Conservation (phyloP, 345 rosid genomes). For the Arabidopsis suecica region DNA sequence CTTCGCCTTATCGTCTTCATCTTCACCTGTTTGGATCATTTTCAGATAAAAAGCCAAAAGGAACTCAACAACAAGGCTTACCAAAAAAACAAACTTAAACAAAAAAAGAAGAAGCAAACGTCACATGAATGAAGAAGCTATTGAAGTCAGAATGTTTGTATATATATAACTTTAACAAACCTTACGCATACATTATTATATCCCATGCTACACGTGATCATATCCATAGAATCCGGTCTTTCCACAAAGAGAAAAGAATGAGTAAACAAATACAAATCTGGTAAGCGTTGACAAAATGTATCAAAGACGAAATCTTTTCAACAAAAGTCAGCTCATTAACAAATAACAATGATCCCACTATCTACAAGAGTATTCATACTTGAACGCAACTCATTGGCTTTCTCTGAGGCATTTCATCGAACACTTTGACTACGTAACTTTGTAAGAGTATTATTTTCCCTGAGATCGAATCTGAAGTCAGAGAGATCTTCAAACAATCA, state of each 20-base stretch:
- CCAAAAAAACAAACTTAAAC: too few relatives aligned
- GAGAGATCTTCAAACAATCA: too few relatives aligned
- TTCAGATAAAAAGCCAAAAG: not conserved
- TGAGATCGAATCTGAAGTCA: too few relatives aligned
- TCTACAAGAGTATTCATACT: slow-evolving; percentile 21
- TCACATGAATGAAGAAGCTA: slow-evolving; percentile 25
- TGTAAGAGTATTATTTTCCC: too few relatives aligned
- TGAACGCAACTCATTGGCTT: not conserved
- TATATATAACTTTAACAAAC: slow-evolving; percentile 2
- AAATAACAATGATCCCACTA: slow-evolving; percentile 4
- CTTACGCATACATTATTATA: slow-evolving; percentile 12
- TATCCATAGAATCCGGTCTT: slow-evolving; percentile 28
- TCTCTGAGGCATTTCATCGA: slow-evolving; percentile 30
- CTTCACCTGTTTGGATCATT: slow-evolving; percentile 35
- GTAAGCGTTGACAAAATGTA: slow-evolving; percentile 15
- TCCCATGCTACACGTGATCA: slow-evolving; percentile 26
- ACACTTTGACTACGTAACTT: not conserved
- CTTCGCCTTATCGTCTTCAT: slow-evolving; percentile 9
- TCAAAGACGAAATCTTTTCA: slow-evolving; percentile 18
- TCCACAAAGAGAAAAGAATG: slow-evolving; percentile 3
- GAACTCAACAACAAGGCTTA: not conserved
- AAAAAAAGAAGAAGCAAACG: not conserved
- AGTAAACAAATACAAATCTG: slow-evolving; percentile 11
- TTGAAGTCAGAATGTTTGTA: not conserved
- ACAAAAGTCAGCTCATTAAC: slow-evolving; percentile 21